phyloP scores from a whole-genome alignment of 129 eudicot species.

The Escallonia rubra region DNA sequence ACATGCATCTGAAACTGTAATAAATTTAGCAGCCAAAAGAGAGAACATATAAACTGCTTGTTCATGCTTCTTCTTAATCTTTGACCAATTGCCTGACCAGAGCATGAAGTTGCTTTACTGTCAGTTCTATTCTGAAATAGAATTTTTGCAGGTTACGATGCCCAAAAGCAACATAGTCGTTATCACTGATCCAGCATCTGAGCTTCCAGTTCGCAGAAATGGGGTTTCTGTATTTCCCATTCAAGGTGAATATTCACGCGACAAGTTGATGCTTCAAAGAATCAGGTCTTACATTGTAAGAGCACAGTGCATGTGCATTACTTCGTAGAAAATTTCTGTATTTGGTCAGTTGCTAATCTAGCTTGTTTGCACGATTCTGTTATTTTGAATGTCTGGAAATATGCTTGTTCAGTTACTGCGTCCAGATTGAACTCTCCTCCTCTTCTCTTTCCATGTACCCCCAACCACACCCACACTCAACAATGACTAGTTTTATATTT shows the following conservation, averaged over 20 bases:
- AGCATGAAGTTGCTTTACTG: constrained; percentile 2
- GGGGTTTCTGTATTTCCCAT: constrained; percentile 66
- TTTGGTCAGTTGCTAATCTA: constrained; percentile 5
- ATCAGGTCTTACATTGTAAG: constrained; percentile 99
- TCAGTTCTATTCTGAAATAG: neutral
- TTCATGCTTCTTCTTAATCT: no score
- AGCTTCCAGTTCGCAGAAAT: constrained; percentile 60
- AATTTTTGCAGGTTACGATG: constrained; percentile 62
- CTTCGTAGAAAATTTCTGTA: neutral
- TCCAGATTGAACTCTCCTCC: no score
- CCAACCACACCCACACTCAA: no score
- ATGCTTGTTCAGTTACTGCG: neutral
- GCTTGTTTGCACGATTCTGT: neutral
- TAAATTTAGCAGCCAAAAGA: no score
- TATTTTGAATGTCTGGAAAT: neutral
- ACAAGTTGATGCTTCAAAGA: constrained; percentile 99
- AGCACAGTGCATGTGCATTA: constrained; percentile 32
- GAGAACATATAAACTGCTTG: no score
- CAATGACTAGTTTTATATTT: no score
- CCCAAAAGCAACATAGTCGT: constrained; percentile 68
- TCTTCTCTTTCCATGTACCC: no score
- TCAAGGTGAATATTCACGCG: constrained; percentile 97
- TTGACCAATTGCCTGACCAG: neutral
- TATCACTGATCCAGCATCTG: constrained; percentile 78
- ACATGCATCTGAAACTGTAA: no score